These are phyloP conservation scores for Talaromyces sp. DNA, from an alignment of 2,329 filamentous ascomycete genomes.

Conservation along the genomic window DNA sequence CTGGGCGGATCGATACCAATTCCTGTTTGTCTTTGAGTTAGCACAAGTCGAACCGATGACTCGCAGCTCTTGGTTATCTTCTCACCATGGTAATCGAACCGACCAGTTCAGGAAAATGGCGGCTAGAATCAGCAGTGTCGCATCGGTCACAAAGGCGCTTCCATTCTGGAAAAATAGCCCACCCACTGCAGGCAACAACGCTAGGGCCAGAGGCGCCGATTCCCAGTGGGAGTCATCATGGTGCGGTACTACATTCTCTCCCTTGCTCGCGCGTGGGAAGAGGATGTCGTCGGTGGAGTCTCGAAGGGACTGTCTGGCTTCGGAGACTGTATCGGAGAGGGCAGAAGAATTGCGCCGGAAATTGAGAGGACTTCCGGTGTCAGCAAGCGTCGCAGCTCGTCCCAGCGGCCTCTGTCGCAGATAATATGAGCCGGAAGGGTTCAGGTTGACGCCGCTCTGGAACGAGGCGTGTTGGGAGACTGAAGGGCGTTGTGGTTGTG, in stretches of 20 bases:
- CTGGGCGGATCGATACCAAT: conserved; percentile 71
- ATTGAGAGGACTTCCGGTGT: conserved; percentile 24
- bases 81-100: conserved; percentile 81
- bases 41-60: conserved; percentile 4
- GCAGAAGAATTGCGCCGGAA: conserved; percentile 66
- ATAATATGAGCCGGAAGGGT: conserved; percentile 15
- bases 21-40: conserved; percentile 40
- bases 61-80: conserved; percentile 6
- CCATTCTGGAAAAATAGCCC: conserved; percentile 83
- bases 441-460: conserved; percentile 12
- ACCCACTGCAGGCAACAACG: conserved; percentile 77
- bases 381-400: conserved; percentile 34
- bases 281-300: conserved; percentile 69
- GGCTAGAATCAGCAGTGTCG: conserved; percentile 73
- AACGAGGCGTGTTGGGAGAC: conserved; percentile 15
- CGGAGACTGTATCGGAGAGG: conserved; percentile 70
- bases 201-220: conserved; percentile 75
- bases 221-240: conserved; percentile 67
- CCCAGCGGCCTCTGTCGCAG: conserved; percentile 33
- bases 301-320: conserved; percentile 59
- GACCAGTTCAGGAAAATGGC: conserved; percentile 91
- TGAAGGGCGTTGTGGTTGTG: conserved; percentile 16
- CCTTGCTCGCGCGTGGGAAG: conserved; percentile 47
- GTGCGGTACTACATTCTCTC: conserved; percentile 25
- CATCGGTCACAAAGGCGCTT: conserved; percentile 74